A percentile compares a stretch with the other conserved stretches of the same genome.
Evolutionary conservation across 768 basidiomycete genomes (phyloP).

Genomic region (Chalciporus sphaerocephalus): DNA sequence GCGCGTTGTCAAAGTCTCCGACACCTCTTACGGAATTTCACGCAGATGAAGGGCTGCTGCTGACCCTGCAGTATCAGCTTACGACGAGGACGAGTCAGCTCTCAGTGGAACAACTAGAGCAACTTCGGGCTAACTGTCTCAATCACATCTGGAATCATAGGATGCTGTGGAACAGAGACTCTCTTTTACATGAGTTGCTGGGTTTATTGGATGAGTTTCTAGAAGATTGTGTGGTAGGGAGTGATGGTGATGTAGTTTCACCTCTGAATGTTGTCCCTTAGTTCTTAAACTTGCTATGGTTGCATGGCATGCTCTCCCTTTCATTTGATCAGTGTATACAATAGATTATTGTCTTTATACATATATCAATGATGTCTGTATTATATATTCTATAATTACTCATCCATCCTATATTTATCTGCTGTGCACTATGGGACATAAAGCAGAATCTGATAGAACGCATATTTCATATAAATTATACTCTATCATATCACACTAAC

Average conservation of each 20-base stretch:
- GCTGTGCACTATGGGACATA: too few relatives aligned
- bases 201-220: conserved; percentile 61
- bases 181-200: conserved; percentile 55
- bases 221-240: conserved; percentile 47
- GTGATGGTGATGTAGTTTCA: conserved; percentile 3
- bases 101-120: conserved; percentile 88
- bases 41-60: conserved; percentile 49
- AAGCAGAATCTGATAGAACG: too few relatives aligned
- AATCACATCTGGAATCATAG: conserved; percentile 79
- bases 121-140: conserved; percentile 81
- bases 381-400: too few relatives aligned
- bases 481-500: too few relatives aligned
- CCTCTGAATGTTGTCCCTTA: conserved; percentile 5
- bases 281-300: too few relatives aligned
- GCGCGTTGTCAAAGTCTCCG: conserved; percentile 53
- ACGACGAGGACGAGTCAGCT: conserved; percentile 52
- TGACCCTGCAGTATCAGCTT: conserved; percentile 47
- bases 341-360: conserved; percentile 18
- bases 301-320: too few relatives aligned
- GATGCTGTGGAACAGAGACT: conserved; percentile 77
- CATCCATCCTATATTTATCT: too few relatives aligned
- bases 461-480: too few relatives aligned
- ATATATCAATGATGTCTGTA: neutral
- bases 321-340: neutral
- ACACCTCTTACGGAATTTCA: conserved; percentile 78